A percentile compares a stretch with the other conserved stretches of the same genome.
Evolutionary conservation across 768 basidiomycete genomes (phyloP).

Genomic region (Xerocomus potaroensis): DNA sequence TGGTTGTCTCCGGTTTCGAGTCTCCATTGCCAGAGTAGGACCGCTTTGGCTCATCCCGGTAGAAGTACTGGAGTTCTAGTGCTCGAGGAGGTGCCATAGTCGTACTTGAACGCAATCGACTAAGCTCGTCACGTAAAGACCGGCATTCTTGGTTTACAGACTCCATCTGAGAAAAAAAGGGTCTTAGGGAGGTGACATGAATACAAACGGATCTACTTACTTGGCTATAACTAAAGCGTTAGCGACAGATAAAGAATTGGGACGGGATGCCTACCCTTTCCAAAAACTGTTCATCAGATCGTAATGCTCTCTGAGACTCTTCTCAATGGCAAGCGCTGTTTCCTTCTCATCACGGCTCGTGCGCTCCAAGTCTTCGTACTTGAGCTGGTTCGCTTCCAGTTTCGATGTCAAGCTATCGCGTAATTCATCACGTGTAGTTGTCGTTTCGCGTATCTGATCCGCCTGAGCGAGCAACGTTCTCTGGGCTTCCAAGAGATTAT

Average conservation of each 20-base stretch:
- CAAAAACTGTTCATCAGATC: constrained; percentile 41
- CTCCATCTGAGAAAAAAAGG: constrained; percentile 17
- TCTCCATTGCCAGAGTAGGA: constrained; percentile 17
- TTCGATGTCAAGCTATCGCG: constrained; percentile 29
- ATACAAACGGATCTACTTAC: constrained; percentile 21
- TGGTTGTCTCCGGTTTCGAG: constrained; percentile 10
- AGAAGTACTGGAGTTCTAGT: constrained; percentile 22
- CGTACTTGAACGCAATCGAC: constrained; percentile 18
- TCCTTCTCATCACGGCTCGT: constrained; percentile 48
- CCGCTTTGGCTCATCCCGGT: constrained; percentile 21
- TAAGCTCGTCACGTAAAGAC: constrained; percentile 26
- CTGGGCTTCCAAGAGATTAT: constrained; percentile 48
- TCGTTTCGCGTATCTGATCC: constrained; percentile 29
- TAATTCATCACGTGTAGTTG: constrained; percentile 30
- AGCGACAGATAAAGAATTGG: constrained; percentile 12
- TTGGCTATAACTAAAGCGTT: constrained; percentile 30
- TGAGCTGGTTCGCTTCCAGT: constrained; percentile 36
- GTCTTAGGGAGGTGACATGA: constrained; percentile 5
- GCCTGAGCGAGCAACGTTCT: constrained; percentile 35
- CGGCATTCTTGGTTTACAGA: constrained; percentile 24
- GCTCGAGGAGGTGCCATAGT: constrained; percentile 11
- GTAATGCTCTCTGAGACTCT: constrained; percentile 50
- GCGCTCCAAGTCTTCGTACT: constrained; percentile 39
- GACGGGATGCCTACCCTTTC: constrained; percentile 30
- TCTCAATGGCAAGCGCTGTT: constrained; percentile 47